Evolutionary conservation across 148 eudicot species (phyloP), one percentile per base, ranked within the genome.

Genomic region (Agrostemma githago): DNA sequence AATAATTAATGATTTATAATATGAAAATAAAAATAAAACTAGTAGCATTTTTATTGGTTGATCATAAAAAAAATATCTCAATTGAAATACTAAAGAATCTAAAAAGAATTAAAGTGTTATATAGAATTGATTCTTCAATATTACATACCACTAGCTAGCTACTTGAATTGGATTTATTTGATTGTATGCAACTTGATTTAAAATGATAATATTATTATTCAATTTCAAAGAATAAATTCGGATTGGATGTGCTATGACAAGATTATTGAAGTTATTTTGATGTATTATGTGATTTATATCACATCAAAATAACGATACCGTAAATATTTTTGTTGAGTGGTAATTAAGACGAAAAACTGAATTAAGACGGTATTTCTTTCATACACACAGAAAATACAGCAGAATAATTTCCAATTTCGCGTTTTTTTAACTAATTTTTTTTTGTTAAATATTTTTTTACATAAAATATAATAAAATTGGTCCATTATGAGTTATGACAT

Each of bases 71-170:
- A 51, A 70, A 20, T 39, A 21, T 20, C 56, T 44, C 39, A 46
- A 4, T 44, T 44, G 38, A 54, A 67, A 6, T 20, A 67, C 11
- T 46, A 9, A 77, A 41, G 21, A 71, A 62, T 59, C 5, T 62
- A 12, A 62, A 38, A 51, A 46, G 53, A 5, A 39, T 11, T 37
- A 39, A 26, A n/a, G 51, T 37, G 70, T 54, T 38, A 63, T 38
- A 63, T 37, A 70, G 70, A 70, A 60, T 77, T 62, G 53, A 77
- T 77, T 77, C 79, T 54, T 54, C 64, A 39, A 6, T 71, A 63
- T 71, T 16, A 11, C 75, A 26, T 26, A 26, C 34, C 34, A 26
- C 34, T 26, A 26, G 34, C 34, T 26, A 26, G 34, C 34, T 34
- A 7, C 42, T 64, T 54, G 57, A 17, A 71, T 54, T 72, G 57